Evolutionary conservation across 2,329 filamentous ascomycete species (phyloP).

Genomic region (Calonectria pauciramosa): DNA sequence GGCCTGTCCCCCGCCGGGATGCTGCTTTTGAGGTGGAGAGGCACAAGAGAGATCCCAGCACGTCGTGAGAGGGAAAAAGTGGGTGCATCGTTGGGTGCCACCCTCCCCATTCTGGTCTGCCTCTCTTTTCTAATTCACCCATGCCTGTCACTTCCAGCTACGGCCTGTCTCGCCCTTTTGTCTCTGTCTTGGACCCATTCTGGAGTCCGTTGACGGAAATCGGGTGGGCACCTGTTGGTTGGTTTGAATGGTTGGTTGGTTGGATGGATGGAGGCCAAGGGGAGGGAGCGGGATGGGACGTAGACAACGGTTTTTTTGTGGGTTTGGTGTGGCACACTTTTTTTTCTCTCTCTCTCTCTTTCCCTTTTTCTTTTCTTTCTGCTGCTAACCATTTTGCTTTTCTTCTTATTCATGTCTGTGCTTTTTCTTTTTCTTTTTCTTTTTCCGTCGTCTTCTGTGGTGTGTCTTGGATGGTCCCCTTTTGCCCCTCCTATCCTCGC

Average conservation of each 20-base stretch:
- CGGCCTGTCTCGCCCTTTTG: not conserved
- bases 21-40: not conserved
- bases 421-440: not conserved
- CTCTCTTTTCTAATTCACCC: not conserved
- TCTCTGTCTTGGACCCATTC: not conserved
- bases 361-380: conserved; percentile 19
- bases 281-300: conserved; percentile 32
- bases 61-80: conserved; percentile 5
- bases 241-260: not conserved
- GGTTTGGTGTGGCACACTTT: conserved; percentile 34
- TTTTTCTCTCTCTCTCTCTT: too few relatives aligned
- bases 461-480: not conserved
- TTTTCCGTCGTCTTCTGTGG: not conserved
- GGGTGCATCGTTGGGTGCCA: not conserved
- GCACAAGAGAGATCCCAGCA: not conserved
- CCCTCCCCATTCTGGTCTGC: not conserved
- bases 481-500: not conserved
- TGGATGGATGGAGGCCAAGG: conserved; percentile 11
- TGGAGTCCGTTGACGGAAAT: not conserved
- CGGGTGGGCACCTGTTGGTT: not conserved
- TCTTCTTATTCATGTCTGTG: not conserved
- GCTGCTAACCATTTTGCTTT: not conserved
- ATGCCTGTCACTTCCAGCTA: not conserved
- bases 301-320: conserved; percentile 43
- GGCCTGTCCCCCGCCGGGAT: not conserved